Percentiles rank a stretch among this genome's conserved stretches.
Evolutionary conservation across 805 yeast genomes (phyloP).

Genomic region (Lachancea quebecensis): DNA sequence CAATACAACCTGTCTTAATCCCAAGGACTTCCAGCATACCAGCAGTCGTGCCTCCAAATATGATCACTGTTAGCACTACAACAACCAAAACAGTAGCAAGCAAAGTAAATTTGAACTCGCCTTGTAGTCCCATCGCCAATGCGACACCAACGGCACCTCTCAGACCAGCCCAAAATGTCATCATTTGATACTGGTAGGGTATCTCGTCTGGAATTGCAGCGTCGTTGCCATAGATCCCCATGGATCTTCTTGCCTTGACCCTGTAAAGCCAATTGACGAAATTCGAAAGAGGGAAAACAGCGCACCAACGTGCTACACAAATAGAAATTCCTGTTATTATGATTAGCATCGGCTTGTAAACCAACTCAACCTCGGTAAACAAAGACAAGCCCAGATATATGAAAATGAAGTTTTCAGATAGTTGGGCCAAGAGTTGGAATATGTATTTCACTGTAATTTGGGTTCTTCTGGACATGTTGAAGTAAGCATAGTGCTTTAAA

Average conservation of each 20-base stretch:
- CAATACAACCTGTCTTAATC: conserved; percentile 84
- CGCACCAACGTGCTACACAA: conserved; percentile 94
- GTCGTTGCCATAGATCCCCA: conserved; percentile 31
- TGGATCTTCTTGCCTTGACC: conserved; percentile 44
- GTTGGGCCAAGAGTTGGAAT: conserved; percentile 88
- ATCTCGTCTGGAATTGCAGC: conserved; percentile 70
- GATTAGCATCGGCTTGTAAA: conserved; percentile 87
- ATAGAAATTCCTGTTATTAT: conserved; percentile 84
- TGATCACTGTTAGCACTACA: conserved; percentile 89
- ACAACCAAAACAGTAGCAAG: conserved; percentile 94
- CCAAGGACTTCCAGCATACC: conserved; percentile 94
- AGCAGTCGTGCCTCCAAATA: conserved; percentile 98
- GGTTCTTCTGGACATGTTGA: conserved; percentile 93
- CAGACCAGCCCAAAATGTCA: conserved; percentile 99
- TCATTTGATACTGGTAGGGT: conserved; percentile 92
- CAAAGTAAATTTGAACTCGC: conserved; percentile 81
- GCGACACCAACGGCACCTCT: conserved; percentile 99
- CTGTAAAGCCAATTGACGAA: conserved; percentile 74
- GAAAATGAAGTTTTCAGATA: conserved; percentile 94
- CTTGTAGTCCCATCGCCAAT: conserved; percentile 93
- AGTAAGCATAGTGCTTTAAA: conserved; percentile 92
- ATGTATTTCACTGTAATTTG: conserved; percentile 94
- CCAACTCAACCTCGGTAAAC: conserved; percentile 93
- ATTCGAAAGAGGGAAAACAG: conserved; percentile 89
- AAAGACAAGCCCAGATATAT: conserved; percentile 89